These are phyloP conservation scores for Syzygium jambos DNA, from an alignment of 345 rosid species.

Conservation along the genomic window DNA sequence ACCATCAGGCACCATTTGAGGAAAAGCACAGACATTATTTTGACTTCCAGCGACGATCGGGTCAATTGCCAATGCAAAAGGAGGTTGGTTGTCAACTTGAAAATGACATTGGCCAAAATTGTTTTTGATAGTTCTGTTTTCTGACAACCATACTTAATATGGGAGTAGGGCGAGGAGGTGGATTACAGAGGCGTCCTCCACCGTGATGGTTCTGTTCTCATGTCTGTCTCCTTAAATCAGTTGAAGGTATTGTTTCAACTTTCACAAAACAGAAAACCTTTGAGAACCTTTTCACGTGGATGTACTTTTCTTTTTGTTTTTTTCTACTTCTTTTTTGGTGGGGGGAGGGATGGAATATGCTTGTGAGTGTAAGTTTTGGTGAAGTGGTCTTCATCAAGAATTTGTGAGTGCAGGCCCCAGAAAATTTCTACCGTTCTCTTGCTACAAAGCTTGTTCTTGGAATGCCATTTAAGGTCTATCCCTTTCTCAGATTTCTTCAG, in stretches of 20 bases:
- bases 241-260: conserved; percentile 42
- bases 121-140: not conserved
- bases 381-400: not conserved
- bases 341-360: not conserved
- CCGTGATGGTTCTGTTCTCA: conserved; percentile 96
- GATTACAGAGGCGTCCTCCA: conserved; percentile 93
- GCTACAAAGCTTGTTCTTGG: conserved; percentile 88
- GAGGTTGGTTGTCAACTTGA: conserved; percentile 40
- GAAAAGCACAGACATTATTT: conserved; percentile 92
- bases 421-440: conserved; percentile 83
- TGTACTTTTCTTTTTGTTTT: not conserved
- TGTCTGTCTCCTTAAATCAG: conserved; percentile 76
- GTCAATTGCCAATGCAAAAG: conserved; percentile 83
- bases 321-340: not conserved
- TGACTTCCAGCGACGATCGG: conserved; percentile 80
- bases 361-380: not conserved
- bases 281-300: not conserved
- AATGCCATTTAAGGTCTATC: conserved; percentile 92
- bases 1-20: conserved; percentile 76
- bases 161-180: conserved; percentile 76
- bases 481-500: not conserved
- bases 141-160: not conserved
- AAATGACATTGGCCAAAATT: not conserved
- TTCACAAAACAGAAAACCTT: not conserved
- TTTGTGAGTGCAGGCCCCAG: conserved; percentile 49